Evolutionary conservation across 2,329 filamentous ascomycete species (phyloP), one percentile per base, ranked within the genome.

Genomic region (Fusarium sp.): DNA sequence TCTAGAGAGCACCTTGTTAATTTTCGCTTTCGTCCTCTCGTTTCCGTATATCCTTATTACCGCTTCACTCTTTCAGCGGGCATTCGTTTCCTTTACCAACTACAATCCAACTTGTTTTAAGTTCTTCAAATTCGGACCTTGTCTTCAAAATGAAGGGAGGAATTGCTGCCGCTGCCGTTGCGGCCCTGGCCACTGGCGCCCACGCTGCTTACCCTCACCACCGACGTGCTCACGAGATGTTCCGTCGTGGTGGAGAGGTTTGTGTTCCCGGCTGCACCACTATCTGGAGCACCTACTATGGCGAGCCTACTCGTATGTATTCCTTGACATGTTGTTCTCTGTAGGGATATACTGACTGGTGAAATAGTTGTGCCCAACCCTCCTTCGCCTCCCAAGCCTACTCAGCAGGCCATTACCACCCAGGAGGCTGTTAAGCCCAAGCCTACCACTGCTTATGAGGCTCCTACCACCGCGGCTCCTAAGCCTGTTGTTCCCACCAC

Each of bases 21-120:
- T 63, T 73, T 74, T 78, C 80, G 80, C 82, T 84, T 84, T 85
- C 83, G 80, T 82, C 81, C 77, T 82, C 82, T 83, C 79, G 78
- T 83, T 83, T 79, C 75, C 74, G 78, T 69, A 51, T 76, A 72
- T 67, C 74, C 74, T 40, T 77, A 84, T 81, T 77, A 90, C 90
- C 90, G 90, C 90, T 92, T 92, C 91, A 93, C 89, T 93, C 92
- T 80, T 93, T 94, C 83, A 94, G 92, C 92, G 91, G 92, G 88
- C 90, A 89, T 84, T 92, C 89, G 82, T 91, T 91, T 77, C 66
- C 66, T 62, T 69, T 45, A 53, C 52, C 72, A 69, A 76, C 66
- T 70, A 66, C 37, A 64, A 53, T 55, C 57, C 65, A 51, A 51
- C 34, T 54, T 28, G 54, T 77, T 50, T 60, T 61, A 51, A 41